Percentiles rank a stretch among this genome's conserved stretches.
These are phyloP conservation scores for Skeletonema menzelii DNA, from an alignment of 108 stramenopile species.

Conservation along the genomic window DNA sequence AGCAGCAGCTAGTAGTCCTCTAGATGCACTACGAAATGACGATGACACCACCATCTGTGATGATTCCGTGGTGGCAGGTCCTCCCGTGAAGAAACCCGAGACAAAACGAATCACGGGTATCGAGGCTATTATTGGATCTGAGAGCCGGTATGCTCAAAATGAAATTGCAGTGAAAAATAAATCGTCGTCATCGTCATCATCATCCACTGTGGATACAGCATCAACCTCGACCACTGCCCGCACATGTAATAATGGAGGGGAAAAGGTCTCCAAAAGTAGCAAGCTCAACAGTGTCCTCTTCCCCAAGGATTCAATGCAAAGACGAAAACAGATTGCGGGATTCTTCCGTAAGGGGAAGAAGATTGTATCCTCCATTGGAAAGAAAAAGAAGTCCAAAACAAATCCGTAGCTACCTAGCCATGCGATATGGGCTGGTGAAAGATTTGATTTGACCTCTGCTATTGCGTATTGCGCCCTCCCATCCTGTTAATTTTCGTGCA, in stretches of 20 bases:
- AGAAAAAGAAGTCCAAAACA: neutral
- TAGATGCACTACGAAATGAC: constrained; percentile 15
- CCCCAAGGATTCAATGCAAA: neutral
- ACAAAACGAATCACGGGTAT: constrained; percentile 17
- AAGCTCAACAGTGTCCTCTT: neutral
- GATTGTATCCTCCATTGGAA: neutral
- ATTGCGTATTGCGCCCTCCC: no score
- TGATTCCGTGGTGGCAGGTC: neutral
- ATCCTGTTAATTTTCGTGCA: no score
- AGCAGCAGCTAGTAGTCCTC: neutral
- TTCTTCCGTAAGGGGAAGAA: neutral
- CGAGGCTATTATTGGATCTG: constrained; percentile 36
- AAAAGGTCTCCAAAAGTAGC: neutral
- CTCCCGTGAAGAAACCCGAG: neutral
- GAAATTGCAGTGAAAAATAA: neutral
- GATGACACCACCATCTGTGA: neutral
- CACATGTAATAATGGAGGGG: neutral
- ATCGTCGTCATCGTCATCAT: neutral
- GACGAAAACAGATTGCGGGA: neutral
- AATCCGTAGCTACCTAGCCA: no score
- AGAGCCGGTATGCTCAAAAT: constrained; percentile 14
- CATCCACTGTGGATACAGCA: neutral
- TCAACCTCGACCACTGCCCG: neutral
- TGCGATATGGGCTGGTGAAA: no score
- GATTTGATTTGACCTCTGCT: no score